Evolutionary conservation across 2,329 filamentous ascomycete species (phyloP).

Genomic region (Calonectria hongkongensis): DNA sequence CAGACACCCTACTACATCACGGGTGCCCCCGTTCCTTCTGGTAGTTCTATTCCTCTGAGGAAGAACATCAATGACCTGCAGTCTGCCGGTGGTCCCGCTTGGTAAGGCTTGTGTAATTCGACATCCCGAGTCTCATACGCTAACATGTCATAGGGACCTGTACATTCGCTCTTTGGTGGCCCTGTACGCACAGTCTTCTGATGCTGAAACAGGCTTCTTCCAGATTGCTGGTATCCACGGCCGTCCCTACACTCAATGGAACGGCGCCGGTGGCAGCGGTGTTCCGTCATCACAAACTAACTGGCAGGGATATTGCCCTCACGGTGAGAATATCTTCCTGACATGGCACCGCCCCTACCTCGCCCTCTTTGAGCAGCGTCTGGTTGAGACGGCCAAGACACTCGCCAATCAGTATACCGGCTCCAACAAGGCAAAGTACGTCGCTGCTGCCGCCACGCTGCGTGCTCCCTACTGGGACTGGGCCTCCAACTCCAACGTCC

Average conservation of each 20-base stretch:
- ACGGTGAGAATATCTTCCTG: conserved; percentile 69
- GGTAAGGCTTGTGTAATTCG: too few relatives aligned
- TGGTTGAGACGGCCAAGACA: conserved; percentile 10
- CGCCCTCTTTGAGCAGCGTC: conserved; percentile 68
- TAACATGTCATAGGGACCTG: conserved; percentile 63
- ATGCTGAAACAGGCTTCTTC: conserved; percentile 69
- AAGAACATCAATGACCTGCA: conserved; percentile 39
- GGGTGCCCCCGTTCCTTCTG: conserved; percentile 83
- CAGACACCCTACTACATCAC: too few relatives aligned
- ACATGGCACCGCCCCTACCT: conserved; percentile 76
- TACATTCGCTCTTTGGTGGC: conserved; percentile 68
- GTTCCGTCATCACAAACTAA: conserved; percentile 47
- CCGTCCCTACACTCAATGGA: conserved; percentile 65
- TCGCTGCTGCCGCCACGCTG: conserved; percentile 66
- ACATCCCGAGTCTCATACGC: too few relatives aligned
- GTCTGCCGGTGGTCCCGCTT: conserved; percentile 30
- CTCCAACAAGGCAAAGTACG: conserved; percentile 60
- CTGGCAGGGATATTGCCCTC: conserved; percentile 67
- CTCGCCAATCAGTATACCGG: not conserved
- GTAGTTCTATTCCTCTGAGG: conserved; percentile 55
- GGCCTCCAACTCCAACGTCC: conserved; percentile 64
- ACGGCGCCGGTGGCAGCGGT: conserved; percentile 59
- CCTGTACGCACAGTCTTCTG: conserved; percentile 60
- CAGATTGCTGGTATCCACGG: conserved; percentile 70
- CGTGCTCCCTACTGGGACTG: conserved; percentile 75